Conservation (phyloP, 1,284 basidiomycete genomes). For the Pascua guehoae region DNA sequence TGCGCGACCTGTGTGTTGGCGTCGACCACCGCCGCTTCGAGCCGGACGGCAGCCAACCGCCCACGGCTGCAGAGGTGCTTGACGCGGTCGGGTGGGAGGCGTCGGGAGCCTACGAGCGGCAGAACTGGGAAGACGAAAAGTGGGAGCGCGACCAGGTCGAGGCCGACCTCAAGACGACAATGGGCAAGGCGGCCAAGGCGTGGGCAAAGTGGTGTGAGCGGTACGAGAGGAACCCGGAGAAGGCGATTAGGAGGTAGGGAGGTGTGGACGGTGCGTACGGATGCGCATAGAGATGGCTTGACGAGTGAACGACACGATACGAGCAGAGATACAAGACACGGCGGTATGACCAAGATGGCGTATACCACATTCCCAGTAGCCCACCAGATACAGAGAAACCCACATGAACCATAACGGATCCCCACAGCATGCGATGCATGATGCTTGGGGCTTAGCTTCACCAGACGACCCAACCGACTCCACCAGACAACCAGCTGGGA, state of each 20-base stretch:
- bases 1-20: slow-evolving; percentile 5
- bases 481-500: too few relatives aligned
- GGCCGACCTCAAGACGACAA: slow-evolving; percentile 14
- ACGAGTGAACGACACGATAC: too few relatives aligned
- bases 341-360: too few relatives aligned
- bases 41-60: slow-evolving; percentile 1
- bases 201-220: slow-evolving; percentile 20
- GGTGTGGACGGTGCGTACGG: neutral
- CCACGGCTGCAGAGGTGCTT: slow-evolving; percentile 12
- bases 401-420: too few relatives aligned
- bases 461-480: too few relatives aligned
- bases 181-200: slow-evolving; percentile 18
- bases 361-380: too few relatives aligned
- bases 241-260: slow-evolving; percentile 12
- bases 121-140: slow-evolving; percentile 23
- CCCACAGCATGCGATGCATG: too few relatives aligned
- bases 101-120: slow-evolving; percentile 7
- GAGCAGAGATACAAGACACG: too few relatives aligned
- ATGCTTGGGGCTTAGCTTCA: too few relatives aligned
- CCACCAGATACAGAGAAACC: too few relatives aligned
- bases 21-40: slow-evolving; percentile 6
- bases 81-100: slow-evolving; percentile 18
- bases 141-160: slow-evolving; percentile 23
- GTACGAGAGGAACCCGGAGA: slow-evolving; percentile 19
- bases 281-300: too few relatives aligned